Percentiles rank a stretch among this genome's conserved stretches.
Conservation (phyloP, 192 early-diverging fungal species). For the Entomortierella parvispora region DNA sequence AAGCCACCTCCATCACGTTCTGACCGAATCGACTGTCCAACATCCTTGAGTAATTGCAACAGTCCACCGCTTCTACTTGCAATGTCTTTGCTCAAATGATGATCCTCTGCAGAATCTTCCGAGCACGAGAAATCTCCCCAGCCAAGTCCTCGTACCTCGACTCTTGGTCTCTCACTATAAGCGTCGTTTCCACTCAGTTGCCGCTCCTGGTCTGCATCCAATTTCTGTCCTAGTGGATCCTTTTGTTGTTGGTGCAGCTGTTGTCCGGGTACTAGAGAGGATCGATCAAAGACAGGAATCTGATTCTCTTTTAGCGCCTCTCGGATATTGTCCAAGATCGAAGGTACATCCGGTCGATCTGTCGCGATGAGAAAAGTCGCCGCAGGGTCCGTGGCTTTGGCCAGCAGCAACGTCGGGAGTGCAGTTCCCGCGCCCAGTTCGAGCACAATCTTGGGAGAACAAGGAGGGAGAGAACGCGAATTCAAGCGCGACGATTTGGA, state of each 20-base stretch:
- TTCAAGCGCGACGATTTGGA: too few relatives aligned
- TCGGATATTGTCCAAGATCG: constrained; percentile 53
- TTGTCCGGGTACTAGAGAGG: too few relatives aligned
- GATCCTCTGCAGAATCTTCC: neutral
- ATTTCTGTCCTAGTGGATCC: neutral
- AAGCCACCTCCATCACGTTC: neutral
- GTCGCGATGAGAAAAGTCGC: constrained; percentile 50
- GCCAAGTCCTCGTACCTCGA: constrained; percentile 55
- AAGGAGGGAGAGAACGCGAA: too few relatives aligned
- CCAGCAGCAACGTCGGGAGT: constrained; percentile 69
- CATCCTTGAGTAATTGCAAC: constrained; percentile 45
- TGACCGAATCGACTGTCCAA: constrained; percentile 4
- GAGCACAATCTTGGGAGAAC: constrained; percentile 41
- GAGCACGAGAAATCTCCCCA: constrained; percentile 58
- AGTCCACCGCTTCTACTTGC: constrained; percentile 45
- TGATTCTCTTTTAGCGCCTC: constrained; percentile 43
- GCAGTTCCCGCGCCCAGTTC: constrained; percentile 74
- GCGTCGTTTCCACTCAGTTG: too few relatives aligned
- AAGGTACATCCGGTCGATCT: constrained; percentile 51
- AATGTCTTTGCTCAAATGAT: too few relatives aligned
- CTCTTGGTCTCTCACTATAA: too few relatives aligned
- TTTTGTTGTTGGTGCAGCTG: neutral
- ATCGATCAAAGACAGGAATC: constrained; percentile 9
- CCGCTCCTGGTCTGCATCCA: too few relatives aligned
- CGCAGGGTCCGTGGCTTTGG: constrained; percentile 21